Evolutionary conservation across 2,329 filamentous ascomycete species (phyloP), one percentile per base, ranked within the genome.

Genomic region (Beauveria rudraprayagi): DNA sequence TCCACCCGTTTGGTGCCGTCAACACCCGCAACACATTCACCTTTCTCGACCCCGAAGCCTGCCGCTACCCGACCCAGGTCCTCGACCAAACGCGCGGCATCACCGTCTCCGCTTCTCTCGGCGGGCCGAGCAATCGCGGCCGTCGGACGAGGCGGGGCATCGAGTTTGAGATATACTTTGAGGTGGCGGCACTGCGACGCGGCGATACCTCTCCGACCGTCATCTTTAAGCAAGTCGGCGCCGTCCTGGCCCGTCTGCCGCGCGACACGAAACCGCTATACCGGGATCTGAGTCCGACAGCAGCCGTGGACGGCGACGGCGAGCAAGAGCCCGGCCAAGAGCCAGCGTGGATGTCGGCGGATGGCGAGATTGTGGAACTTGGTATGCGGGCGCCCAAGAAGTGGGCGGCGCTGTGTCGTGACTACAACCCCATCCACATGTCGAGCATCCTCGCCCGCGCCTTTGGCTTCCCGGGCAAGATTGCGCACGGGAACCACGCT

Each of bases 381-480:
- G 51, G 57, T 11, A 51, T 63, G 51, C 46, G 43, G 14, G 61
- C 61, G 8, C 61, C 61, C 46, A 40, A 41, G 17, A 60, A 60
- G 28, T 63, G 61, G 61, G 56, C 61, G 22, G 56, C 61, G 34
- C 17, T 63, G 26, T 63, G 61, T n/a, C 44, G 51, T 9, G 61
- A 63, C 52, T 63, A 63, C 57, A 63, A 63, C 47, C 61, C 61
- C 16, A 63, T 63, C 16, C 61, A 63, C 56, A 63, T 63, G 52
- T 63, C 61, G 26, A 48, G 61, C 28, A 30, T 60, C 16, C 47
- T 63, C 17, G 61, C 61, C 17, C 51, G 56, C 6, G 22, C 47
- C n/a, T 63, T 63, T 56, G 61, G 61, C 43, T 60, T 63, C 41
- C 56, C 56, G 8, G 56, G 56, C 44, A 60, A 48, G 47, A 63